Evolutionary conservation across 1,284 basidiomycete genomes (phyloP), one percentile per base, ranked within the genome.

Genomic region (Leccinum fallax): DNA sequence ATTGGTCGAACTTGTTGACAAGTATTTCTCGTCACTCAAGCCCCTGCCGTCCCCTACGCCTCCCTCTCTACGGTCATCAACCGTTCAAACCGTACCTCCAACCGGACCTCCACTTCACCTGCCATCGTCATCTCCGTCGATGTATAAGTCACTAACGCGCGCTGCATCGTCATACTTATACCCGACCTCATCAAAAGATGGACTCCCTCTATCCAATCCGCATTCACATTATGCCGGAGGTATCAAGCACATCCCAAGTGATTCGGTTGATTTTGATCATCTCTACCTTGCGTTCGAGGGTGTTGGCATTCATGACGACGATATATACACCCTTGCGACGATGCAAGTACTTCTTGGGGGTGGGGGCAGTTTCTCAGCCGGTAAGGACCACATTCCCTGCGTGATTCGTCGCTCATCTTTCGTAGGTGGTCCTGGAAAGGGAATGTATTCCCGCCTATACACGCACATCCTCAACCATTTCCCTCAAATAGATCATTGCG

Each of bases 391-490:
- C 13, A 4, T 53, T 57, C 8, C 16, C 55, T 7, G 13, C 3
- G 16, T 24, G 32, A 51, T 40, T 60, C 56, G 30, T 62, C 48
- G 65, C 62, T 71, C 51, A 72, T 61, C 59, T 55, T 61, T 59
- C 58, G 19, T 71, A 85, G 92, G 95, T 66, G 97, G 97, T 3
- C 97, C 97, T 2, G 97, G 97, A 51, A 99, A 99, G 81, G 97
- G 97, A 70, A 98, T 99, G 95, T 98, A 98, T 82, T 95, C 94
- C 43, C 90, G 97, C 19, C 80, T 98, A 58, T 98, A 98, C 81
- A 97, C 95, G n/a, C 91, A 96, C 74, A 95, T 99, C 67, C 87
- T 99, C 65, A 98, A 98, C 75, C 92, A 94, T 72, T 93, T 94
- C 79, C 88, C 95, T 63, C 90, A 94, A 70, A 87, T 99, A 72